phyloP scores from a whole-genome alignment of 352 stramenopile species.

The Stramenopiles sp. region DNA sequence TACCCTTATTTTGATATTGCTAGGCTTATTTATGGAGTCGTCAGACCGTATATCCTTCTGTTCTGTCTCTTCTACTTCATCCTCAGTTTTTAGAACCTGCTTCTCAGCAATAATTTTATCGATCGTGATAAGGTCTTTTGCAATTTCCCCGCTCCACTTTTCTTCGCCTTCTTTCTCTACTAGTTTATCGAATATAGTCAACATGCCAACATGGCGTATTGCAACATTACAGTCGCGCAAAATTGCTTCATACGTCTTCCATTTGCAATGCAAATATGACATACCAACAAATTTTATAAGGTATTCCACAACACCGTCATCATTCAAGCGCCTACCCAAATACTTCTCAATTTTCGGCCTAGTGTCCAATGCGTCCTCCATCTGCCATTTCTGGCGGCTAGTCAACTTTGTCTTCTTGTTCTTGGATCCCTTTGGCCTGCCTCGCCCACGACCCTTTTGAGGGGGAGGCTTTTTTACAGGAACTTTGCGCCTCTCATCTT shows the following conservation, averaged over 20 bases:
- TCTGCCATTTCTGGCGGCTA: background rate
- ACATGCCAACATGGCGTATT: background rate
- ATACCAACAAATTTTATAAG: slow-evolving; percentile 58
- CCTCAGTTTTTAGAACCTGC: background rate
- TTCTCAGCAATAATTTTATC: slow-evolving; percentile 8
- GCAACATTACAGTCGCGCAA: background rate
- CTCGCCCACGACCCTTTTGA: background rate
- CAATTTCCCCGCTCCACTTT: background rate
- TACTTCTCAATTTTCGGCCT: slow-evolving; percentile 11
- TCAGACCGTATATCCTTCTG: background rate
- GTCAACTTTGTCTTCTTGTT: background rate
- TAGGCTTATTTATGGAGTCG: background rate
- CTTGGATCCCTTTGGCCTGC: background rate
- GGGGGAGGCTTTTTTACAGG: background rate
- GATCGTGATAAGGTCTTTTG: background rate
- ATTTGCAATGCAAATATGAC: slow-evolving; percentile 61
- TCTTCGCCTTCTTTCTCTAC: slow-evolving; percentile 8
- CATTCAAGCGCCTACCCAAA: background rate
- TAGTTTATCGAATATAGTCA: background rate
- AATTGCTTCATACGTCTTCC: slow-evolving; percentile 58
- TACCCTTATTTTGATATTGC: background rate
- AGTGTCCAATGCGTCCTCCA: background rate
- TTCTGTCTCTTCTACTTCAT: background rate
- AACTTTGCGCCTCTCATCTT: background rate
- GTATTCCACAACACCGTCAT: slow-evolving; percentile 35